Conservation (phyloP, 345 rosid genomes). For the Odontarrhena argentea region DNA sequence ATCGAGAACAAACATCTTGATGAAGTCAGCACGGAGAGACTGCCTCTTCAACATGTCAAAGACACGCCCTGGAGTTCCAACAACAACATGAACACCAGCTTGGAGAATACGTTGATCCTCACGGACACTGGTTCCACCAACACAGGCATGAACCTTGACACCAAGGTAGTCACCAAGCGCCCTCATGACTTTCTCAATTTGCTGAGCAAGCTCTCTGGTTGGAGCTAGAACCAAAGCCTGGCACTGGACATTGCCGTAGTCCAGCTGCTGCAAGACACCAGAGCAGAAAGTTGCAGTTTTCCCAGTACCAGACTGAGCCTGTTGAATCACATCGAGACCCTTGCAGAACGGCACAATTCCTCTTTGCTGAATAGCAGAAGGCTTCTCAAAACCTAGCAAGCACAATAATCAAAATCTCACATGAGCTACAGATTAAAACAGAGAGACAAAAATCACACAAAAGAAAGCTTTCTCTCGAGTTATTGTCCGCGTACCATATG, state of each 20-base stretch:
- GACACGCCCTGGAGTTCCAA: conserved; percentile 84
- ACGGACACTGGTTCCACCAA: conserved; percentile 83
- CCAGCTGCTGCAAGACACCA: conserved; percentile 75
- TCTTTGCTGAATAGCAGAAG: conserved; percentile 85
- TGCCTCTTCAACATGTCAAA: conserved; percentile 84
- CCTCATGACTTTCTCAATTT: conserved; percentile 85
- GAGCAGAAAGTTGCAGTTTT: conserved; percentile 83
- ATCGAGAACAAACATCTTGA: conserved; percentile 74
- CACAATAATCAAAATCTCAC: neutral
- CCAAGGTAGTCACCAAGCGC: conserved; percentile 83
- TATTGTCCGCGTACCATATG: conserved; percentile 52
- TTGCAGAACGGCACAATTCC: conserved; percentile 81
- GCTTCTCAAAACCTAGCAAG: conserved; percentile 69
- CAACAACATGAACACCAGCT: conserved; percentile 78
- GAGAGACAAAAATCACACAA: neutral
- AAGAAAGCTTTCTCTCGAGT: neutral
- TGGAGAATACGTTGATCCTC: conserved; percentile 81
- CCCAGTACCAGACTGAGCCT: conserved; percentile 82
- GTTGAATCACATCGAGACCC: conserved; percentile 81
- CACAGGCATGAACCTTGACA: conserved; percentile 85
- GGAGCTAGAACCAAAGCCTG: conserved; percentile 81
- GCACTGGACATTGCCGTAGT: conserved; percentile 62
- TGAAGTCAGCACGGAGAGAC: conserved; percentile 66
- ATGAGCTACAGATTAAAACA: neutral
- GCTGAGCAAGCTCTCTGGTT: conserved; percentile 78